Base-by-base conservation (phyloP, 1,284 basidiomycete species). In the Cryptococcus sp. region DNA sequence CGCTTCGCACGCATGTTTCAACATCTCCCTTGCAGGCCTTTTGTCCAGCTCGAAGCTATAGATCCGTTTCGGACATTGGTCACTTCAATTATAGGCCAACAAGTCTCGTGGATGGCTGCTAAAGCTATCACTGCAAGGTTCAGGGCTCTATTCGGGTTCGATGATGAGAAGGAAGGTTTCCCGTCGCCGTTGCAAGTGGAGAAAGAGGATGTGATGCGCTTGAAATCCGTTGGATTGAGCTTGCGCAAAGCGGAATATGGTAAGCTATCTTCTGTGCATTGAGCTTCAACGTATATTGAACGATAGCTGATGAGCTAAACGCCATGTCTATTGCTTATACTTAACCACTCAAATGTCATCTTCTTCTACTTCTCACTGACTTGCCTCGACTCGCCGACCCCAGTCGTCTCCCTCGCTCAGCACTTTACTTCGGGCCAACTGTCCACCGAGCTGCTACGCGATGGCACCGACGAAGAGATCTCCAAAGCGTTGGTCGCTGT, bases 41-140 rank as follows among this genome's bases (percentile, higher is more conserved):
- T 72, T 44, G 51, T 55, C 29, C 56, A 63, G 17, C 54, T 65
- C 25, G 57, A 64, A 34, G 55, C 64, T 2, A 61, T 74, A 19
- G 75, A 77, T 51, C 72, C 72, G 11, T 71, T 68, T 64, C 85
- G 85, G 47, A 84, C 87, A 1, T 80, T 91, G 19, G 83, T 84
- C 37, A 84, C 83, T 2, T 87, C 85, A 37, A 89, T 91, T 58
- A 77, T 91, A 78, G 89, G 87, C 0, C 91, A 93, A 76, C 92
- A 97, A 76, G 93, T 97, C 43, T 91, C 89, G 0, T 94, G 90
- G 90, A 78, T 89, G 34, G 93, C 93, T 3, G 93, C 93, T 0
- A 82, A 88, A 40, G 87, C 89, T 5, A 92, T 96, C 53, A 85
- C 83, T n/a, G 87, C 91, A 75, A 87, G 84, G 57, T 96, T 97